Evolutionary conservation across 768 basidiomycete genomes (phyloP), one percentile per base, ranked within the genome.

Genomic region (Imleria badia): DNA sequence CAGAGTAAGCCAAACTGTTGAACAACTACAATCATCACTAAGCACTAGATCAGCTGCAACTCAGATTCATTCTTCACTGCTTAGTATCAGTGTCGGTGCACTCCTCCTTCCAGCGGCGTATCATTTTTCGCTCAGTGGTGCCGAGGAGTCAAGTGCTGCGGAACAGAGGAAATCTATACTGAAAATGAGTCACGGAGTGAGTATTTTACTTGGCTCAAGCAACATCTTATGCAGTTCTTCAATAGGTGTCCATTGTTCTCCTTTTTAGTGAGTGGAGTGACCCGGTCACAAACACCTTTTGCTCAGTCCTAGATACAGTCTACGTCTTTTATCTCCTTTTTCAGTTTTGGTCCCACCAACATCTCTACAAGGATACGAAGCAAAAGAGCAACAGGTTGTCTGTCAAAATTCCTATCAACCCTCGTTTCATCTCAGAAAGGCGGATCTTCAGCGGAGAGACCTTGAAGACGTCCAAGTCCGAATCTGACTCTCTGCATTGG

Each of bases 101-200:
- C 76, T 92, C 11, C 75, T 93, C 10, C 73, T 93, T 17, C 90
- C 90, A 7, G 89, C 88, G 23, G 91, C 88, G 1, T 94, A 89
- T 71, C 86, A 91, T 58, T 79, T 87, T 57, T 74, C 81, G 22
- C 72, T 76, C 36, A 65, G 62, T 35, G 66, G 63, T 43, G 59
- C 54, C 23, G 54, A 55, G 26, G 50, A 58, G 14, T 51, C 62
- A 55, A 45, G 55, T 65, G 23, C 60, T 52, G 39, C 22, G 5
- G 49, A 75, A 46, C 79, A 83, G 58, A 73, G 63, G 15, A 30
- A 57, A 19, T 70, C 75, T 54, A 78, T 83, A 45, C 62, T 82
- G 44, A 69, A 69, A 43, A 78, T 82, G 72, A 83, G 82, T 50
- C 78, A 75, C 44, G 81, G 81, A 14, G 81, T 80, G 57, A 57